These are phyloP conservation scores for Picochlorum sp. DNA, from an alignment of 139 green algal species.

Conservation along the genomic window DNA sequence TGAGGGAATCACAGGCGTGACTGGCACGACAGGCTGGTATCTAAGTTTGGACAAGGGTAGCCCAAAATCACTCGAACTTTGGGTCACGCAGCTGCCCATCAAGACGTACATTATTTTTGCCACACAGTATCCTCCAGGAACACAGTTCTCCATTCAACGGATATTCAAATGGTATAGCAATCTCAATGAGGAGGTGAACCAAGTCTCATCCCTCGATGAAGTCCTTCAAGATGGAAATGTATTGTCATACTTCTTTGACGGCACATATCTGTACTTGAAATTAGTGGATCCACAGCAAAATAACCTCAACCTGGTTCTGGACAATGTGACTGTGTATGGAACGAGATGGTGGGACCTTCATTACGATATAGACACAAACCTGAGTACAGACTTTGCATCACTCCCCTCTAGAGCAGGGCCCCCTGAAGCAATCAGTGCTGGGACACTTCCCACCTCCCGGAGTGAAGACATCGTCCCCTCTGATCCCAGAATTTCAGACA, in stretches of 20 bases:
- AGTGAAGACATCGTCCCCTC: too few relatives aligned
- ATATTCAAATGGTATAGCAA: constrained; percentile 2
- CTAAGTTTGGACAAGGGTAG: constrained; percentile 22
- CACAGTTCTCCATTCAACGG: background rate
- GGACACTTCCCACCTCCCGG: too few relatives aligned
- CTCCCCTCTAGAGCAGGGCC: background rate
- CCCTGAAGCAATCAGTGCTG: too few relatives aligned
- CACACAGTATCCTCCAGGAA: background rate
- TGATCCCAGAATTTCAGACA: too few relatives aligned
- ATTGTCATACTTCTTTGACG: background rate
- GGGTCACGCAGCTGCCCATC: constrained; percentile 19
- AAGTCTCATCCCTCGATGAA: background rate
- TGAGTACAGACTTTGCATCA: background rate
- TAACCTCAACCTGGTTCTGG: background rate
- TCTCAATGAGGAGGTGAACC: background rate
- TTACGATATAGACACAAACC: constrained; percentile 1
- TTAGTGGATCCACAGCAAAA: constrained; percentile 1
- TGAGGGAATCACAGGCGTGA: constrained; percentile 49
- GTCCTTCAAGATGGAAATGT: background rate
- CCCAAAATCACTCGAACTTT: constrained; percentile 29
- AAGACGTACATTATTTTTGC: background rate
- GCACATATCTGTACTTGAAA: background rate
- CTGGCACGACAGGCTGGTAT: constrained; percentile 42
- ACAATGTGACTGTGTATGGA: background rate
- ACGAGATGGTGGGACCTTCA: constrained; percentile 4